Evolutionary conservation across 164 flowering plant species (phyloP).

Genomic region (Vitis labrusca): DNA sequence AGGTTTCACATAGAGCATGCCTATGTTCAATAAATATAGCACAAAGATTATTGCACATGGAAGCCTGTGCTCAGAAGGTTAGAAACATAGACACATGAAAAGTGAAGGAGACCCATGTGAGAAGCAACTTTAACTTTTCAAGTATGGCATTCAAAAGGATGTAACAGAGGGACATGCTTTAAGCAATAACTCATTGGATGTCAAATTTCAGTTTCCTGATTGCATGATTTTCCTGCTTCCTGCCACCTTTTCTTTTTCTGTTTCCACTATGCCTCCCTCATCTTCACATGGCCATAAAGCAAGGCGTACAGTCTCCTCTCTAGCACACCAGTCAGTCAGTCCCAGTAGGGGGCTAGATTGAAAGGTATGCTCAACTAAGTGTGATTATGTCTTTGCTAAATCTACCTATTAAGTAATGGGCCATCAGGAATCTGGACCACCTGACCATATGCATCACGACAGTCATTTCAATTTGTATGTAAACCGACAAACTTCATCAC

Average conservation of each 20-base stretch:
- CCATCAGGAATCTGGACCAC: neutral
- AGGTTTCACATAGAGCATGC: too few species aligned
- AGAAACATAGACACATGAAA: neutral
- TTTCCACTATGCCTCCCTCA: slow-evolving; percentile 12
- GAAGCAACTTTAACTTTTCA: slow-evolving; percentile 28
- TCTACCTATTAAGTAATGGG: neutral
- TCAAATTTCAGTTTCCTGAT: slow-evolving; percentile 16
- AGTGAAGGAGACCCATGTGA: slow-evolving; percentile 23
- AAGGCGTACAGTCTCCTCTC: neutral
- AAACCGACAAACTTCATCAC: too few species aligned
- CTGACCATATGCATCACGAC: neutral
- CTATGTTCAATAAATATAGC: too few species aligned
- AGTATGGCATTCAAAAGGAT: slow-evolving; percentile 2
- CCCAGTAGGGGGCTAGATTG: neutral
- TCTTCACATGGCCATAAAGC: slow-evolving; percentile 21
- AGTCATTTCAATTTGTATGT: too few species aligned
- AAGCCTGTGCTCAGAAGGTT: too few species aligned
- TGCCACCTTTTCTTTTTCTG: neutral
- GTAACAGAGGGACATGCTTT: slow-evolving; percentile 4
- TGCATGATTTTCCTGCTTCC: slow-evolving; percentile 2
- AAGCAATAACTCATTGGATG: slow-evolving; percentile 14
- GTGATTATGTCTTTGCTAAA: too few species aligned
- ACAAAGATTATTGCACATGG: too few species aligned
- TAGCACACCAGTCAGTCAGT: slow-evolving; percentile 4
- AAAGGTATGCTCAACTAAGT: too few species aligned